Conservation (phyloP, 257 asterid genomes). For the Nemophila menziesii region DNA sequence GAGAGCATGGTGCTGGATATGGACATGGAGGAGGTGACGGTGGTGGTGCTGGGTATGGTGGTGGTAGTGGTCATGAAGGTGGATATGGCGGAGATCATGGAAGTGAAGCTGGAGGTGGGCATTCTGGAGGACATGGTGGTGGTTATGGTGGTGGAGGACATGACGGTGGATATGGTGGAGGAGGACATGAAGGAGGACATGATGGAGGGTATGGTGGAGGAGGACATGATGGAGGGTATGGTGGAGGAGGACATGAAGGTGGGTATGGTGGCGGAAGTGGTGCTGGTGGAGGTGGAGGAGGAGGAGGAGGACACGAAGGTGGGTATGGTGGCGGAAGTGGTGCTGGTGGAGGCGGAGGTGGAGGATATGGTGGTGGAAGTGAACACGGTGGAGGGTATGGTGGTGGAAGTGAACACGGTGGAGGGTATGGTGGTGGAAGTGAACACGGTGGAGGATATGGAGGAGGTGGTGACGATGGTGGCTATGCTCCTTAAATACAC, state of each 20-base stretch:
- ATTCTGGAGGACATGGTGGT: neutral
- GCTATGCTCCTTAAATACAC: too few species aligned
- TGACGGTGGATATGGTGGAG: neutral
- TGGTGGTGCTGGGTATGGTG: constrained; percentile 10
- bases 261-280: neutral
- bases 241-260: neutral
- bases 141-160: neutral
- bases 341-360: constrained; percentile 15
- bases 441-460: constrained; percentile 18
- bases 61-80: constrained; percentile 8
- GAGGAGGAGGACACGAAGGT: neutral
- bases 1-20: constrained; percentile 19
- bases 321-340: constrained; percentile 17
- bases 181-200: neutral
- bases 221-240: neutral
- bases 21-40: constrained; percentile 23
- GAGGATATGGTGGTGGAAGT: constrained; percentile 16
- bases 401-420: constrained; percentile 18
- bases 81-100: constrained; percentile 12
- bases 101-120: constrained; percentile 2
- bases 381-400: constrained; percentile 15
- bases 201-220: constrained; percentile 3
- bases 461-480: constrained; percentile 2
- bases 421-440: constrained; percentile 16
- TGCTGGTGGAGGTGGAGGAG: neutral